Evolutionary conservation across 129 eudicot genomes (phyloP), one percentile per base, ranked within the genome.

Genomic region (Flaveria sonorensis): DNA sequence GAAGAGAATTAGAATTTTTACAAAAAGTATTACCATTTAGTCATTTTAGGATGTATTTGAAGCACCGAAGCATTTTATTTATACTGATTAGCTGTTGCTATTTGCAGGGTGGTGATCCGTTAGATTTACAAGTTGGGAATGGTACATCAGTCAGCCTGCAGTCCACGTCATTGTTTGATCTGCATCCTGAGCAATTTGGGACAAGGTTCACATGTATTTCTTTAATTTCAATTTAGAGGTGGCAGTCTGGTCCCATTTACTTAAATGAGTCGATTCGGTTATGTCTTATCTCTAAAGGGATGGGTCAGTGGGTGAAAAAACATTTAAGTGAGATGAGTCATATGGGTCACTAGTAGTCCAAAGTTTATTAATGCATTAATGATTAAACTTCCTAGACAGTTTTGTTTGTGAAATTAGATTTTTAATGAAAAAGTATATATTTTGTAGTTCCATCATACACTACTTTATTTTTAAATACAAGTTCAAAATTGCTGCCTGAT

Each of bases 71-170:
- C 64, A 64, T 42, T 30, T 43, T 50, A 47, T 50, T 39, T 68
- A 26, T 80, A 80, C 10, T 84, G 73, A 73, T 24, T n/a, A 30
- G 74, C 40, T 51, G 9, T 62, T 85, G 59, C 36, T 75, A 26
- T 70, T 73, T 76, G 40, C 87, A 95, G 99, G 99, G 97, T 76
- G 99, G 99, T 30, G 67, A 95, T 86, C 99, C 99, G 7, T 79
- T 95, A 77, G 97, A 95, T 43, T 85, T 89, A 43, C 85, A 83
- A 82, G 19, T 56, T 60, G 88, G 84, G 71, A 87, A 75, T 85
- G 85, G 81, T 56, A 84, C 95, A 77, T 78, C 99, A 50, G 86
- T 72, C 57, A 92, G 99, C 80, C 88, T 92, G 48, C 96, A 95
- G 89, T 91, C 97, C 57, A 89, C 99, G 10, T 95, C 97, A 10